A percentile compares a stretch with the other conserved stretches of the same genome.
Evolutionary conservation across 768 basidiomycete genomes (phyloP).

Genomic region (Tephrocybe rancida): DNA sequence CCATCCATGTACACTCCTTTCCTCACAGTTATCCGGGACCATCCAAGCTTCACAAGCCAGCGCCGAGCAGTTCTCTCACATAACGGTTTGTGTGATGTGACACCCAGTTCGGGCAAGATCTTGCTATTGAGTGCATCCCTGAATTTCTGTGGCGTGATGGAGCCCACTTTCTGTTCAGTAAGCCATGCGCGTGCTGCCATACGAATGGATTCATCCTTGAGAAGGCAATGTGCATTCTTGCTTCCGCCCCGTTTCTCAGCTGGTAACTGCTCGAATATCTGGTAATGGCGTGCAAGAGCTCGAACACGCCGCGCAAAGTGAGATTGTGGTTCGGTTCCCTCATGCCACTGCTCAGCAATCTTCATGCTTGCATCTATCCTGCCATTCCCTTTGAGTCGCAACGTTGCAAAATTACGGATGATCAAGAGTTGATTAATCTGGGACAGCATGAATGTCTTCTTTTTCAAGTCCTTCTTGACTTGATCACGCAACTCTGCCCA

Average conservation of each 20-base stretch:
- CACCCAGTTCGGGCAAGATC: slow-evolving; percentile 33
- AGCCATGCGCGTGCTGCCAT: slow-evolving; percentile 15
- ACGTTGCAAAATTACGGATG: slow-evolving; percentile 35
- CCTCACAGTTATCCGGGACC: slow-evolving; percentile 12
- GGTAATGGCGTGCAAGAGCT: too few relatives aligned
- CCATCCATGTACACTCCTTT: slow-evolving; percentile 28
- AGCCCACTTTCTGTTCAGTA: slow-evolving; percentile 25
- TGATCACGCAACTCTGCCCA: slow-evolving; percentile 29
- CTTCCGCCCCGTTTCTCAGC: neutral
- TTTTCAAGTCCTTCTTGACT: slow-evolving; percentile 32
- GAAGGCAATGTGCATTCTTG: neutral
- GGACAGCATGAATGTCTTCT: slow-evolving; percentile 25
- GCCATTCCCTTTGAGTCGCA: slow-evolving; percentile 30
- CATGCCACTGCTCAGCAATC: slow-evolving; percentile 41
- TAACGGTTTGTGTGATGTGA: slow-evolving; percentile 25
- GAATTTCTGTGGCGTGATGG: slow-evolving; percentile 30
- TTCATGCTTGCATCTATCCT: slow-evolving; percentile 30
- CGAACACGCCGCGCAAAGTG: slow-evolving; percentile 21
- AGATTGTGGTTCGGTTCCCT: slow-evolving; percentile 7
- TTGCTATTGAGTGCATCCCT: slow-evolving; percentile 23
- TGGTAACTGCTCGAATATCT: slow-evolving; percentile 5
- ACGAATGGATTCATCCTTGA: slow-evolving; percentile 22
- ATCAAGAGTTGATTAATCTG: slow-evolving; percentile 34
- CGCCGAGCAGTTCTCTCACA: slow-evolving; percentile 32
- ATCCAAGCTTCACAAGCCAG: slow-evolving; percentile 37